Conservation (phyloP, 2,329 filamentous ascomycete genomes). For the Leptographium flavum region DNA sequence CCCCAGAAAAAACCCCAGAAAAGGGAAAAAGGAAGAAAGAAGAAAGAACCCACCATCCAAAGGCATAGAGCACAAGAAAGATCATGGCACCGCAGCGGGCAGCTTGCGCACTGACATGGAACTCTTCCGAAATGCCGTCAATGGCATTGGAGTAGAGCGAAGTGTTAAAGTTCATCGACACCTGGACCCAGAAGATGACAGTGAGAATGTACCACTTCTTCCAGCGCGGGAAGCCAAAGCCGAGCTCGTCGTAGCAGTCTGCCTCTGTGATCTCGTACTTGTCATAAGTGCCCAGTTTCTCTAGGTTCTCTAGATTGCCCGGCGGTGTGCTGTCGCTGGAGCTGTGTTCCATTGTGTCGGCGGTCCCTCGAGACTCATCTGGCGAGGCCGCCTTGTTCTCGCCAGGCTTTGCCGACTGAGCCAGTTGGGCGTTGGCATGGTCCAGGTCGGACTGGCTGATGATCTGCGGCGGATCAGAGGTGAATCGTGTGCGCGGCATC, state of each 20-base stretch:
- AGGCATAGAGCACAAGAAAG: constrained; percentile 68
- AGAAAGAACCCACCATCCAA: constrained; percentile 41
- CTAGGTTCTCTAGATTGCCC: neutral
- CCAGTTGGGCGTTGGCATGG: neutral
- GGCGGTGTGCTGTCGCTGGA: neutral
- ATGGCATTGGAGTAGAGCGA: constrained; percentile 59
- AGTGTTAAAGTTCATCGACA: constrained; percentile 70
- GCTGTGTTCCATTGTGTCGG: neutral
- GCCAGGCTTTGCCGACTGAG: neutral
- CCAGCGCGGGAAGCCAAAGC: constrained; percentile 42
- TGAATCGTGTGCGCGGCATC: neutral
- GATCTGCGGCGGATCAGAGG: neutral
- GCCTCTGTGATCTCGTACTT: constrained; percentile 34
- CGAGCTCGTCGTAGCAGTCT: constrained; percentile 53
- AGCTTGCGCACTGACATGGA: constrained; percentile 50
- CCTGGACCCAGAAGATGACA: constrained; percentile 61
- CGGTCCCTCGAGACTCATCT: neutral
- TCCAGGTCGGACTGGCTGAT: neutral
- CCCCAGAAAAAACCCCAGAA: neutral
- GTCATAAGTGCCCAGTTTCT: neutral
- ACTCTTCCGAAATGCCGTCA: constrained; percentile 50
- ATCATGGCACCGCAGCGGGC: constrained; percentile 63
- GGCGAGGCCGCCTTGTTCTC: neutral
- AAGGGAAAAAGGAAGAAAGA: neutral
- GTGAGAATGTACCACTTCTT: constrained; percentile 62